Evolutionary conservation across 139 green algal genomes (phyloP), one percentile per base, ranked within the genome.

Genomic region (Limnomonas spitsbergensis): DNA sequence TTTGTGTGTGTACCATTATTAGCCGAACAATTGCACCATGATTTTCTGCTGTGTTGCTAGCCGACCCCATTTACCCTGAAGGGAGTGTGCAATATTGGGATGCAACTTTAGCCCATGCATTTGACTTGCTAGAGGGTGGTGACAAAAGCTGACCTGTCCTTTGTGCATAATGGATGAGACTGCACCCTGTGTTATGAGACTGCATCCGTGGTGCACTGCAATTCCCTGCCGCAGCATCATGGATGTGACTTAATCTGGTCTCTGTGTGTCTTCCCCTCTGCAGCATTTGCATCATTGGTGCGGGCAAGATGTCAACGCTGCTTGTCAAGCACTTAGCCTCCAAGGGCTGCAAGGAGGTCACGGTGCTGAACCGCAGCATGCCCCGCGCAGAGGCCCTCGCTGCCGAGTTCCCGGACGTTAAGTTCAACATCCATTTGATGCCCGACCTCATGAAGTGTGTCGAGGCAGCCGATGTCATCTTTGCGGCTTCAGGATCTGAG

Each of bases 271-370:
- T 61, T 61, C 20, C 20, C 14, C 47, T 61, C 47, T 61, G 47
- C 47, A 61, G 85, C 53, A 89, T 98, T 2, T 92, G 88, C 87
- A 98, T 99, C 88, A 97, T 99, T 53, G 96, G 96, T 24, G 96
- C 96, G 4, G 96, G 96, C 81, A 99, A 97, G 84, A 99, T 99
- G 96, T 95, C 91, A n/a, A 91, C 88, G 37, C 88, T 99, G 76
- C 91, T 99, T 61, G 95, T 99, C 4, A 99, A 99, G 91, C 96
- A 99, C 85, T 85, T 99, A 66, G 73, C 85, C 32, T 95, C 91
- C 73, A 99, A 99, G 92, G 94, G 94, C 70, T 98, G 94, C 91
- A 70, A 83, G 32, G 78, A 89, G 71, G 89, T 98, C 37, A 94
- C 91, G 0, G 79, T 99, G 1, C 86, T 99, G 14, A 99, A 99